Evolutionary conservation across 768 basidiomycete genomes (phyloP).

Genomic region (Amanita subjunquillea): DNA sequence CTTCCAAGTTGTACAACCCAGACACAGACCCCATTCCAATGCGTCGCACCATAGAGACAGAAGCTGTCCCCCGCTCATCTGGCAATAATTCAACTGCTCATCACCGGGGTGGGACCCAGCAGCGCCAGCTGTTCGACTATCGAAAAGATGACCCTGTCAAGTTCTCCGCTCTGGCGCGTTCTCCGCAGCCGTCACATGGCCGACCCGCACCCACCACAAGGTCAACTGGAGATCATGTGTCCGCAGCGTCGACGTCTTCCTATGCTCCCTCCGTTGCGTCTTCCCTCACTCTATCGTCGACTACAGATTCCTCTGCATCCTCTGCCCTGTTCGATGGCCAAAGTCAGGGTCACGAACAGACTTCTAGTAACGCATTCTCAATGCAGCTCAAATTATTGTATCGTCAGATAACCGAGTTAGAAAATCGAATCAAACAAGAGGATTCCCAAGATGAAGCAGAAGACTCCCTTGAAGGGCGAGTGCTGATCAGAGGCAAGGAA

Average conservation of each 20-base stretch:
- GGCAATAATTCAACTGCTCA: constrained; percentile 6
- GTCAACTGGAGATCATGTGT: constrained; percentile 59
- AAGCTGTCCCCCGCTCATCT: constrained; percentile 24
- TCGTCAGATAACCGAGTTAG: constrained; percentile 70
- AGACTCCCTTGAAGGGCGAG: constrained; percentile 31
- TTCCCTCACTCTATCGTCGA: constrained; percentile 69
- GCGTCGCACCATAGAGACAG: constrained; percentile 55
- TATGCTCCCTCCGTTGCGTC: constrained; percentile 63
- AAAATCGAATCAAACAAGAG: constrained; percentile 60
- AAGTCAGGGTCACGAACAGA: constrained; percentile 36
- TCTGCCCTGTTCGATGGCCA: constrained; percentile 58
- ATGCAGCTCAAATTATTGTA: constrained; percentile 75
- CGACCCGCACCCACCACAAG: constrained; percentile 46
- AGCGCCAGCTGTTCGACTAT: constrained; percentile 75
- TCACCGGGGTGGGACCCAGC: constrained; percentile 16
- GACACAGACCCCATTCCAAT: constrained; percentile 57
- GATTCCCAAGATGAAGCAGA: constrained; percentile 46
- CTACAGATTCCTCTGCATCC: constrained; percentile 68
- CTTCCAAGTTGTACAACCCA: constrained; percentile 60
- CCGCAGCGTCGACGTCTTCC: constrained; percentile 66
- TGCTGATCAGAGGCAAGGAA: constrained; percentile 34
- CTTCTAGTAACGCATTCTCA: constrained; percentile 59
- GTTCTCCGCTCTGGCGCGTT: constrained; percentile 59
- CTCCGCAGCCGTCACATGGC: constrained; percentile 19
- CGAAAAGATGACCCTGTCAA: constrained; percentile 85